Base-by-base conservation (phyloP, 225 moss, liverwort and hornwort genomes). In the Antitrichia curtipendula region DNA sequence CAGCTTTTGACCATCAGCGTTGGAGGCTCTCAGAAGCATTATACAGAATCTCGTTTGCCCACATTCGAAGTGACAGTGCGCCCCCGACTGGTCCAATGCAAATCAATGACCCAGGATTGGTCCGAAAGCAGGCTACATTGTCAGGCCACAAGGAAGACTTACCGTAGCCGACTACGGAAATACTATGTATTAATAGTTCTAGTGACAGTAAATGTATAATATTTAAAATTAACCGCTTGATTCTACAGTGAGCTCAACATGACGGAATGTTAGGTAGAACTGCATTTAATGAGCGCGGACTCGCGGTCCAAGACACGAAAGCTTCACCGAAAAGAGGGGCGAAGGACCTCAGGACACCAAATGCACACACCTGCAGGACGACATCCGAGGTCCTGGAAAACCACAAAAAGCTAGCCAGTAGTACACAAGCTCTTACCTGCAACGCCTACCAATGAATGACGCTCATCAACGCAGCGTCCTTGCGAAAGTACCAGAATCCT, bases 191-290 rank as follows among this genome's bases (percentile, higher is more conserved):
- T 63, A 73, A 87, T 34, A 87, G 63, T 54, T 72, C 40, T 40
- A 62, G 53, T 27, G 38, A 61, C 65, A 87, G 82, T 32, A 34
- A 86, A 80, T 80, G 75, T 61, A 69, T 54, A 74, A 60, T 73
- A 74, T 60, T 54, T 78, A 27, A 31, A 80, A 81, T 54, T 75
- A 61, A 75, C 65, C 68, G 69, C 80, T 91, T 91, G 65, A 80
- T 60, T 90, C 90, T 90, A 90, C 91, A 88, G 87, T 86, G 36
- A 21, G 68, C 83, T 84, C 74, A 66, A 81, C 86, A 79, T 88
- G 91, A 86, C 79, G 88, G 90, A 91, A 90, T 91, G 88, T 91
- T 91, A 90, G 91, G 88, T 86, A n/a, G 86, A 61, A 31, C 41
- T 16, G 62, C 83, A 90, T 88, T 91, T 47, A 90, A 80, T 86